Evolutionary conservation across 768 basidiomycete genomes (phyloP).

Genomic region (Boletellus sp.): DNA sequence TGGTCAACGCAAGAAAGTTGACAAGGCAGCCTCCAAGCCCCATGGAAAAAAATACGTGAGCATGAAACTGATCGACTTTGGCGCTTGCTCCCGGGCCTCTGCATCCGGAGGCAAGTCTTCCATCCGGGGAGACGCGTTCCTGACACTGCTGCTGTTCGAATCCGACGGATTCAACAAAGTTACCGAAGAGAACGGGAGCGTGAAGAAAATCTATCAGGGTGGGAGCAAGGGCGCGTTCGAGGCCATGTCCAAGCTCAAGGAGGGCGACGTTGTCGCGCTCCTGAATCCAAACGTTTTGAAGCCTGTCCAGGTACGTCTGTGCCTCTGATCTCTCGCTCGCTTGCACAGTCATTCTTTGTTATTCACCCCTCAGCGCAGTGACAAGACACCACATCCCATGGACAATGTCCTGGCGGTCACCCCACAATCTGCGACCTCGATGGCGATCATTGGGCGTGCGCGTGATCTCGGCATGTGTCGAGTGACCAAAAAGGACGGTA

Average conservation of each 20-base stretch:
- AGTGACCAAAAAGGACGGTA: slow-evolving; percentile 75
- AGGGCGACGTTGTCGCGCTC: slow-evolving; percentile 88
- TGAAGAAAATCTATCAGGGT: slow-evolving; percentile 72
- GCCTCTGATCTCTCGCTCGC: not conserved
- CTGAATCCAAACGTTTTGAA: slow-evolving; percentile 85
- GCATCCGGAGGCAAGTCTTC: slow-evolving; percentile 52
- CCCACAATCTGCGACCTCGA: slow-evolving; percentile 74
- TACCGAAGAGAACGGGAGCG: slow-evolving; percentile 46
- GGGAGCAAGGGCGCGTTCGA: slow-evolving; percentile 95
- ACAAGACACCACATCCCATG: slow-evolving; percentile 66
- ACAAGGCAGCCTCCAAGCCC: slow-evolving; percentile 32
- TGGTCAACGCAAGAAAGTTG: slow-evolving; percentile 10
- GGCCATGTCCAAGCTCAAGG: slow-evolving; percentile 74
- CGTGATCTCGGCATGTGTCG: slow-evolving; percentile 84
- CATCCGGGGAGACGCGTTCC: slow-evolving; percentile 76
- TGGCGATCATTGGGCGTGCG: slow-evolving; percentile 82
- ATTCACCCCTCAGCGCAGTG: slow-evolving; percentile 19
- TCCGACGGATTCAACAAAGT: slow-evolving; percentile 67
- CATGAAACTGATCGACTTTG: slow-evolving; percentile 81
- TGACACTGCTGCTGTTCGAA: slow-evolving; percentile 86
- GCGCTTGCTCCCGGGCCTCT: slow-evolving; percentile 54
- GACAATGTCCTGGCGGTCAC: slow-evolving; percentile 84
- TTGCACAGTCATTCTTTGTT: not conserved
- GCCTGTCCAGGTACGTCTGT: slow-evolving; percentile 67
- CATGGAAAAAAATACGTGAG: slow-evolving; percentile 80